phyloP scores from a whole-genome alignment of 2,329 filamentous ascomycete species.

The Exophiala calicioides region DNA sequence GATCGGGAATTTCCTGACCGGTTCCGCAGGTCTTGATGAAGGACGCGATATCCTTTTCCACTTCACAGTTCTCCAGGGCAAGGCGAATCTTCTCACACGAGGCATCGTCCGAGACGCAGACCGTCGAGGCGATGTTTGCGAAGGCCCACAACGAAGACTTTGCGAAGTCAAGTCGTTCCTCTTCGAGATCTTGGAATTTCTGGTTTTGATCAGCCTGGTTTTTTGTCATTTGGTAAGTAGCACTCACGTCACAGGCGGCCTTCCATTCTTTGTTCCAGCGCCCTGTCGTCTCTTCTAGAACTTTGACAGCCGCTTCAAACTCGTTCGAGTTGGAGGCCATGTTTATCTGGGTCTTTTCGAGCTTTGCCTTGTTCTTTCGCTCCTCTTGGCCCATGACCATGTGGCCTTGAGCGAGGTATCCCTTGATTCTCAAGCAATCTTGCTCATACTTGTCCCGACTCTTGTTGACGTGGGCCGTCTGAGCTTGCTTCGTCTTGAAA shows the following conservation, averaged over 20 bases:
- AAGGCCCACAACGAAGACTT: slow-evolving; percentile 98
- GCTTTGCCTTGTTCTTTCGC: slow-evolving; percentile 96
- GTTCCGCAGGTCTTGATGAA: slow-evolving; percentile 92
- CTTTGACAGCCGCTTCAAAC: slow-evolving; percentile 90
- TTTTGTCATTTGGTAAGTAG: no score
- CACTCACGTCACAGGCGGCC: slow-evolving; percentile 83
- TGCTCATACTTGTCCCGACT: slow-evolving; percentile 94
- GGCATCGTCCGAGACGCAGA: slow-evolving; percentile 94
- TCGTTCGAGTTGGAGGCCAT: slow-evolving; percentile 87
- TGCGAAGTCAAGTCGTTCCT: slow-evolving; percentile 93
- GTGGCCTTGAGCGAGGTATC: slow-evolving; percentile 95
- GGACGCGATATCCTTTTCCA: slow-evolving; percentile 85
- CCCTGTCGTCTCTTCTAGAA: slow-evolving; percentile 89
- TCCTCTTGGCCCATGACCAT: slow-evolving; percentile 99
- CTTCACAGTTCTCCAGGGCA: slow-evolving; percentile 91
- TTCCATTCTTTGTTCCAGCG: slow-evolving; percentile 99
- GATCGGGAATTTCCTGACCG: slow-evolving; percentile 94
- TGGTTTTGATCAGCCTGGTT: no score
- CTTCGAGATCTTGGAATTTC: slow-evolving; percentile 99
- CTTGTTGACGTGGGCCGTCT: slow-evolving; percentile 91
- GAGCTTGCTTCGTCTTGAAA: slow-evolving; percentile 87
- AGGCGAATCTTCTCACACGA: slow-evolving; percentile 95
- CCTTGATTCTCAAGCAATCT: slow-evolving; percentile 97
- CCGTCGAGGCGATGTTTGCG: slow-evolving; percentile 93
- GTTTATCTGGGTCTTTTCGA: slow-evolving; percentile 98